Conservation (phyloP, 257 asterid species). For the Solanum virginianum region DNA sequence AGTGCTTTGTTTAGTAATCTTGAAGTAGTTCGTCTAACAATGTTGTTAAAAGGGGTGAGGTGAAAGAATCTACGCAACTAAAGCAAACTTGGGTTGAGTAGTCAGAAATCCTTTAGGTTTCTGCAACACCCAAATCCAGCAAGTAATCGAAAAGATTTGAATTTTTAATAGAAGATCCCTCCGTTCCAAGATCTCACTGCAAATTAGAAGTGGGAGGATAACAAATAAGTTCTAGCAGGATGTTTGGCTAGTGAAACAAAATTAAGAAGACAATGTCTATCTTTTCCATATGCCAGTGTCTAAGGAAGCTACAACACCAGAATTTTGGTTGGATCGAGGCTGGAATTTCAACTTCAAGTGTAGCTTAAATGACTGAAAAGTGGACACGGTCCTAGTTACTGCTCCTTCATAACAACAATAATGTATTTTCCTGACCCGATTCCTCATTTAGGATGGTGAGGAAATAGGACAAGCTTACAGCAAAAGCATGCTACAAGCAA, state of each 20-base stretch:
- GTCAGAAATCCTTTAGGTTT: neutral
- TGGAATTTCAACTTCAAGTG: neutral
- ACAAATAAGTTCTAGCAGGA: neutral
- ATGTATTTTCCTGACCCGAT: neutral
- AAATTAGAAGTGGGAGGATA: neutral
- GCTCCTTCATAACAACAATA: neutral
- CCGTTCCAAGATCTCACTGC: no score
- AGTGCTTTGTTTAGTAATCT: no score
- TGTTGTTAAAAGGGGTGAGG: no score
- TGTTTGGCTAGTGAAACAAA: neutral
- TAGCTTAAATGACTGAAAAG: neutral
- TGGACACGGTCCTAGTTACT: neutral
- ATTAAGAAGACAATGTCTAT: neutral
- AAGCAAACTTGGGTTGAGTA: neutral
- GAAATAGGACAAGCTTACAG: neutral
- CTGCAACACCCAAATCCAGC: neutral
- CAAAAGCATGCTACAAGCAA: neutral
- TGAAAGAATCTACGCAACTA: no score
- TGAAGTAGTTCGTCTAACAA: no score
- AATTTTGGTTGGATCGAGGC: neutral
- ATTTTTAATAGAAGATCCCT: no score
- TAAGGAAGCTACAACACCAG: neutral
- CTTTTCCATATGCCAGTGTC: neutral
- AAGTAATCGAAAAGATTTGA: neutral
- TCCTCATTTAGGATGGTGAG: neutral